Percentiles rank a stretch among this genome's conserved stretches.
These are phyloP conservation scores for Venturiaceae sp. DNA, from an alignment of 2,329 filamentous ascomycete species.

Conservation along the genomic window DNA sequence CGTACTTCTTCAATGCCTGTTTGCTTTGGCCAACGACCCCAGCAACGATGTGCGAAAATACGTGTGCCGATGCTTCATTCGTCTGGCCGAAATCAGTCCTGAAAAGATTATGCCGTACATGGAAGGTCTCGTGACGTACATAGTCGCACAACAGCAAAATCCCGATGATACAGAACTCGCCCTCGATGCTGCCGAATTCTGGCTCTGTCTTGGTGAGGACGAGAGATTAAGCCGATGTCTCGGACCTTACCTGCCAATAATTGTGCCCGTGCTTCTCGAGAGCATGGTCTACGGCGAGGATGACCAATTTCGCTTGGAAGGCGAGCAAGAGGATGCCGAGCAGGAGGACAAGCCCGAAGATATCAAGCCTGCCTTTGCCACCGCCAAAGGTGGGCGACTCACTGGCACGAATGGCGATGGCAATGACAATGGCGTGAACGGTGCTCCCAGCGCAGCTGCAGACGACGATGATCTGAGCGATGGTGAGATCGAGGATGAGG, in stretches of 20 bases:
- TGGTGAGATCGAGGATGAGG: conserved; percentile 72
- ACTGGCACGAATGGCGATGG: conserved; percentile 37
- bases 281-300: conserved; percentile 97
- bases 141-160: conserved; percentile 78
- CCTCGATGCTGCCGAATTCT: conserved; percentile 93
- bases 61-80: conserved; percentile 87
- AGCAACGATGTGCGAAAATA: conserved; percentile 79
- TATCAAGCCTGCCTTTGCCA: conserved; percentile 86
- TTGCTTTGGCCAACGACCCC: conserved; percentile 66
- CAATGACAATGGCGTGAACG: conserved; percentile 36
- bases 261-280: conserved; percentile 81
- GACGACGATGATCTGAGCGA: conserved; percentile 75
- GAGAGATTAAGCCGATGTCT: conserved; percentile 67
- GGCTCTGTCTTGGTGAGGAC: conserved; percentile 88
- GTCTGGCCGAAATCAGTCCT: conserved; percentile 81
- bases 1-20: conserved; percentile 70
- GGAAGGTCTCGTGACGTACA: conserved; percentile 81
- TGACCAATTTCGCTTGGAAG: conserved; percentile 76
- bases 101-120: conserved; percentile 88
- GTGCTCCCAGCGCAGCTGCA: conserved; percentile 11
- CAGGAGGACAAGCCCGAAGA: conserved; percentile 84
- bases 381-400: conserved; percentile 51
- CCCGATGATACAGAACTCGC: conserved; percentile 78
- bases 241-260: conserved; percentile 67
- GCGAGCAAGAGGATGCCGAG: conserved; percentile 75